Conservation (phyloP, 2,329 filamentous ascomycete genomes). For the Phaeosphaeria sp. region DNA sequence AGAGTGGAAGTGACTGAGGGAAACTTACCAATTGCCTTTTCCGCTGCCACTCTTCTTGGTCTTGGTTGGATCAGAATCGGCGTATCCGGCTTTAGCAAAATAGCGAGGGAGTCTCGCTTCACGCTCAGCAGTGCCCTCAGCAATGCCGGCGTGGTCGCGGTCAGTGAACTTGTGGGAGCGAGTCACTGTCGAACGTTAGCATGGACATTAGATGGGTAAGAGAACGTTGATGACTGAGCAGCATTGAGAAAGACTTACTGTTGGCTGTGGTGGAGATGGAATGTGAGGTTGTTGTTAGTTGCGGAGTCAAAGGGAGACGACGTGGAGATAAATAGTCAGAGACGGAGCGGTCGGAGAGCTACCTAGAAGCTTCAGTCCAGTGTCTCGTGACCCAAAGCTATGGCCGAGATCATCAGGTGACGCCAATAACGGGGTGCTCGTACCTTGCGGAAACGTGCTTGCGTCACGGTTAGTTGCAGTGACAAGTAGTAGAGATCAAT, state of each 20-base stretch:
- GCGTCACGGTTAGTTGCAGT: slow-evolving; percentile 14
- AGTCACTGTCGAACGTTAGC: slow-evolving; percentile 72
- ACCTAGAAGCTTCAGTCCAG: slow-evolving; percentile 33
- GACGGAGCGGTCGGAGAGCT: slow-evolving; percentile 32
- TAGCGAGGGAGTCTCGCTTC: slow-evolving; percentile 84
- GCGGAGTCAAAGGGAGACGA: slow-evolving; percentile 26
- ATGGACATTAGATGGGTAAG: slow-evolving; percentile 1
- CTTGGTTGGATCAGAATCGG: slow-evolving; percentile 85
- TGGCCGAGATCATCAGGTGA: slow-evolving; percentile 29
- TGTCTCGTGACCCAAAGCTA: slow-evolving; percentile 44
- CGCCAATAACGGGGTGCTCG: slow-evolving; percentile 10
- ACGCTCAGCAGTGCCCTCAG: slow-evolving; percentile 72
- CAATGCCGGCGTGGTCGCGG: slow-evolving; percentile 82
- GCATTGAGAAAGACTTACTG: slow-evolving; percentile 35
- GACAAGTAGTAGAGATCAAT: slow-evolving; percentile 1
- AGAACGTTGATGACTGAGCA: neutral
- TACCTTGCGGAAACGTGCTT: slow-evolving; percentile 36
- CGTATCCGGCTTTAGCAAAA: slow-evolving; percentile 86
- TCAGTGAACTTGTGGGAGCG: slow-evolving; percentile 96
- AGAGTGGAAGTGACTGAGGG: slow-evolving; percentile 2
- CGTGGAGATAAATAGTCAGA: slow-evolving; percentile 35
- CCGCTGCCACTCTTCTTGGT: slow-evolving; percentile 96
- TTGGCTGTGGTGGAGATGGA: slow-evolving; percentile 23
- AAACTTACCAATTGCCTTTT: slow-evolving; percentile 87
- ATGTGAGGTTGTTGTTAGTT: slow-evolving; percentile 9